These are phyloP conservation scores for Westerdykella aurantiaca DNA, from an alignment of 2,329 filamentous ascomycete genomes.

Conservation along the genomic window DNA sequence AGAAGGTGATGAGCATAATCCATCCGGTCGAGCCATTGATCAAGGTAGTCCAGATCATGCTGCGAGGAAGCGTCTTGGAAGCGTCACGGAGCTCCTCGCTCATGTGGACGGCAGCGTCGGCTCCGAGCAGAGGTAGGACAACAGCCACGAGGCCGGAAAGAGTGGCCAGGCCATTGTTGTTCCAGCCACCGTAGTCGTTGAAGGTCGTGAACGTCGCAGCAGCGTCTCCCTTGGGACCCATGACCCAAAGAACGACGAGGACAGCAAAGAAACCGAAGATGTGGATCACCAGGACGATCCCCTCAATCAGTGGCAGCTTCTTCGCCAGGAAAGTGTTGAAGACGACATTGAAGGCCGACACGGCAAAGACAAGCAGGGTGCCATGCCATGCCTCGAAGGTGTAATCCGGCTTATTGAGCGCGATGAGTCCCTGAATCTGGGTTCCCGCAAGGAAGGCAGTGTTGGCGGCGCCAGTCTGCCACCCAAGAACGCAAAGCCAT, in stretches of 20 bases:
- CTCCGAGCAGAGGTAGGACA: conserved; percentile 6
- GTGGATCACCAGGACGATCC: conserved; percentile 43
- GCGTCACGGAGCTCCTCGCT: conserved; percentile 18
- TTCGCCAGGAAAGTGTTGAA: conserved; percentile 41
- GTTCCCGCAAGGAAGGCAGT: conserved; percentile 15
- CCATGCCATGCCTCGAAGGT: conserved; percentile 42
- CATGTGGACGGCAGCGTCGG: conserved; percentile 8
- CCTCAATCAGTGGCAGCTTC: conserved; percentile 42
- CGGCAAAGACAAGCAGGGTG: conserved; percentile 43
- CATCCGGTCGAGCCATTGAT: conserved; percentile 32
- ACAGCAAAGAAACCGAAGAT: conserved; percentile 47
- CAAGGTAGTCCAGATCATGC: conserved; percentile 30
- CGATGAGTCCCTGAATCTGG: conserved; percentile 22
- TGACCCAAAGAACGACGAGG: conserved; percentile 32
- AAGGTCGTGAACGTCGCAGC: conserved; percentile 6
- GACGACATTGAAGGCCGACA: conserved; percentile 29
- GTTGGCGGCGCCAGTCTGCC: conserved; percentile 30
- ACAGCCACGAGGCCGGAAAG: conserved; percentile 5
- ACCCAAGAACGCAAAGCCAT: conserved; percentile 38
- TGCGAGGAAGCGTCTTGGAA: conserved; percentile 17
- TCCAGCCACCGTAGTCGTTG: conserved; percentile 9
- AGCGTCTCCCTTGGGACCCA: conserved; percentile 3
- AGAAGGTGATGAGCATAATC: conserved; percentile 17
- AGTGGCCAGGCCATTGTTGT: conserved; percentile 4
- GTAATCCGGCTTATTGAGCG: conserved; percentile 36